A percentile compares a stretch with the other conserved stretches of the same genome.
These are phyloP conservation scores for Aspergillus quadrilineatus DNA, from an alignment of 2,329 filamentous ascomycete genomes.

Conservation along the genomic window DNA sequence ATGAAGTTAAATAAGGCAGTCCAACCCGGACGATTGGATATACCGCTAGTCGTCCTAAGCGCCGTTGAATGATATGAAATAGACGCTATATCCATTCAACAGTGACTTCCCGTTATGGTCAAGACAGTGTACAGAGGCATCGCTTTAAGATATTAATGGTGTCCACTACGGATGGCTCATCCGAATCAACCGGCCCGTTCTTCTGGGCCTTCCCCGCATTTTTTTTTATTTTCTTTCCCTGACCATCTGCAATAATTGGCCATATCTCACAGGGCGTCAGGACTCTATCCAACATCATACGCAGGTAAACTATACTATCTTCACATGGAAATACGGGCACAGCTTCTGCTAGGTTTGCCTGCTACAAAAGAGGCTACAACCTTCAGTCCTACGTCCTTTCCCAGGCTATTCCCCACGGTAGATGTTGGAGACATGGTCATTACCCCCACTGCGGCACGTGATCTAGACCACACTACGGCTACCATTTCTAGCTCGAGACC, in stretches of 20 bases:
- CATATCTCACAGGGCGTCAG: not conserved
- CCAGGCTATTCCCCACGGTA: not conserved
- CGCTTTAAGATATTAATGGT: not conserved
- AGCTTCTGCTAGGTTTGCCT: not conserved
- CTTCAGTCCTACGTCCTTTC: not conserved
- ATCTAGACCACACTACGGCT: not conserved
- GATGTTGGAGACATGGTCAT: not conserved
- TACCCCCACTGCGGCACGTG: slow-evolving; percentile 7
- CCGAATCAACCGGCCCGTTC: not conserved
- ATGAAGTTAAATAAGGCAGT: slow-evolving; percentile 1
- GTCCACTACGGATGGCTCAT: not conserved
- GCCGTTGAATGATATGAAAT: too few species aligned
- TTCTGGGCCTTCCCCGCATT: not conserved
- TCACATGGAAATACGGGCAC: slow-evolving; percentile 1
- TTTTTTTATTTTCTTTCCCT: not conserved
- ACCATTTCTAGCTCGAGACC: not conserved
- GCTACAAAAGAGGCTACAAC: too few species aligned
- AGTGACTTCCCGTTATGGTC: too few species aligned
- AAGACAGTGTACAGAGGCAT: not conserved
- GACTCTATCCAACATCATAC: not conserved
- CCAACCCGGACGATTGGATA: too few species aligned
- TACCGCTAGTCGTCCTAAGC: too few species aligned
- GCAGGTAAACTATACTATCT: too few species aligned
- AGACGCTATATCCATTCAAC: too few species aligned
- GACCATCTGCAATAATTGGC: slow-evolving; percentile 5